Evolutionary conservation across 2,329 filamentous ascomycete genomes (phyloP).

Genomic region (Venturia oleaginea): DNA sequence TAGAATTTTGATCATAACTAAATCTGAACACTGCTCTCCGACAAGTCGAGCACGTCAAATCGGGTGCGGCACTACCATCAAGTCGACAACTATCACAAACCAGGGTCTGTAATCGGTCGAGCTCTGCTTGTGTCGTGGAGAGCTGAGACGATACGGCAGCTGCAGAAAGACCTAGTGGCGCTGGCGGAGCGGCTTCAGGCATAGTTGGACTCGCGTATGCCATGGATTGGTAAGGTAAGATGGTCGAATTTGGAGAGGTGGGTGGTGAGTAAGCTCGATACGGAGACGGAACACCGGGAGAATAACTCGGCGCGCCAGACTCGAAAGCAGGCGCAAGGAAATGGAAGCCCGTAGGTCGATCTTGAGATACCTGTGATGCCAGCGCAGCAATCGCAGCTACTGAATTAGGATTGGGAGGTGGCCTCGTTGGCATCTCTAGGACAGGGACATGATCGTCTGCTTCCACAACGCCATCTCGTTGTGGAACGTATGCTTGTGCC

Average conservation of each 20-base stretch:
- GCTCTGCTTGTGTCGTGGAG: not conserved
- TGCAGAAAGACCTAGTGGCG: not conserved
- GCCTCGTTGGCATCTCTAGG: conserved; percentile 2
- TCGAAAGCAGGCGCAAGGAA: not conserved
- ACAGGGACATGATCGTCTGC: not conserved
- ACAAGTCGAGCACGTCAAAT: conserved; percentile 5
- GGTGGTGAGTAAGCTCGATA: not conserved
- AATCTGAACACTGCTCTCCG: not conserved
- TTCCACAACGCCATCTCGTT: not conserved
- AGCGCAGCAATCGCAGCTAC: not conserved
- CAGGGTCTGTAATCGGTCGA: not conserved
- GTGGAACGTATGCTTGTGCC: not conserved
- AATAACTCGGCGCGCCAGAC: not conserved
- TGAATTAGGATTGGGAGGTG: not conserved
- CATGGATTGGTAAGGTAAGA: not conserved
- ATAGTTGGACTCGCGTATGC: not conserved
- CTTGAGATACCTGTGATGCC: not conserved
- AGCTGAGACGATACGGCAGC: not conserved
- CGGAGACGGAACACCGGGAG: not conserved
- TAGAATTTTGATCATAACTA: not conserved
- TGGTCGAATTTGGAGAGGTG: not conserved
- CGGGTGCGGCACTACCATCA: not conserved
- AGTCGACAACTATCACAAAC: conserved; percentile 1
- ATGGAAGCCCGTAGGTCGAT: not conserved
- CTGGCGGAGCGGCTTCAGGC: not conserved